Conservation (phyloP, 768 basidiomycete genomes). For the Suillus plorans region DNA sequence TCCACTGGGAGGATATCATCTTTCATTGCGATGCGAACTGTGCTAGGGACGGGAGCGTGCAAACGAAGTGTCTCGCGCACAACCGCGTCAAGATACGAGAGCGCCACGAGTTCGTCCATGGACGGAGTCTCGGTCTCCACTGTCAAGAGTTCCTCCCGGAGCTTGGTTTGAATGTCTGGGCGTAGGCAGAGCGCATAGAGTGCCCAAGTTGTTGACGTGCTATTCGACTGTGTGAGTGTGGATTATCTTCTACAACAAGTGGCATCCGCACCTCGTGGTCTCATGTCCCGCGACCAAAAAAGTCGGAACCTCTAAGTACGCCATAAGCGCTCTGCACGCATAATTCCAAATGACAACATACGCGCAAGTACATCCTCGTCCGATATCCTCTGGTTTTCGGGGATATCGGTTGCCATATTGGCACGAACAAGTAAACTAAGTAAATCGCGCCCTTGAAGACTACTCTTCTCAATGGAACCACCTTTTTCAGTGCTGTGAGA, state of each 20-base stretch:
- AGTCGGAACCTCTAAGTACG: slow-evolving; percentile 53
- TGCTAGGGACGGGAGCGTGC: slow-evolving; percentile 49
- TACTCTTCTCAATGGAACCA: slow-evolving; percentile 34
- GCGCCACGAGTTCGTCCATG: slow-evolving; percentile 66
- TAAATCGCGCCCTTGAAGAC: slow-evolving; percentile 47
- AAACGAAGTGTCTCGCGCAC: slow-evolving; percentile 60
- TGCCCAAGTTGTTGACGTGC: slow-evolving; percentile 54
- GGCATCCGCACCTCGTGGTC: slow-evolving; percentile 44
- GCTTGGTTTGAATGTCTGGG: slow-evolving; percentile 48
- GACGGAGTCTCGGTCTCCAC: slow-evolving; percentile 56
- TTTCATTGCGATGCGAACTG: slow-evolving; percentile 43
- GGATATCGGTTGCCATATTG: slow-evolving; percentile 62
- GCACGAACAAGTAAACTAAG: slow-evolving; percentile 61
- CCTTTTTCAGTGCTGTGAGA: slow-evolving; percentile 19
- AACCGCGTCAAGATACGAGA: slow-evolving; percentile 71
- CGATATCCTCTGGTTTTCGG: slow-evolving; percentile 51
- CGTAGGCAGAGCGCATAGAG: slow-evolving; percentile 53
- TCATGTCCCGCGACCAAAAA: slow-evolving; percentile 63
- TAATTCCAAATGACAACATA: slow-evolving; percentile 28
- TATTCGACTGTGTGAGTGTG: slow-evolving; percentile 1
- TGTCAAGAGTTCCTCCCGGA: slow-evolving; percentile 56
- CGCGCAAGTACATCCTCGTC: slow-evolving; percentile 63
- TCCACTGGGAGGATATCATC: slow-evolving; percentile 55
- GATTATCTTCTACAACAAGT: background rate
- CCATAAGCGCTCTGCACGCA: no score